phyloP scores from a whole-genome alignment of 192 early-diverging fungal genomes.

The Funneliformis mosseae region DNA sequence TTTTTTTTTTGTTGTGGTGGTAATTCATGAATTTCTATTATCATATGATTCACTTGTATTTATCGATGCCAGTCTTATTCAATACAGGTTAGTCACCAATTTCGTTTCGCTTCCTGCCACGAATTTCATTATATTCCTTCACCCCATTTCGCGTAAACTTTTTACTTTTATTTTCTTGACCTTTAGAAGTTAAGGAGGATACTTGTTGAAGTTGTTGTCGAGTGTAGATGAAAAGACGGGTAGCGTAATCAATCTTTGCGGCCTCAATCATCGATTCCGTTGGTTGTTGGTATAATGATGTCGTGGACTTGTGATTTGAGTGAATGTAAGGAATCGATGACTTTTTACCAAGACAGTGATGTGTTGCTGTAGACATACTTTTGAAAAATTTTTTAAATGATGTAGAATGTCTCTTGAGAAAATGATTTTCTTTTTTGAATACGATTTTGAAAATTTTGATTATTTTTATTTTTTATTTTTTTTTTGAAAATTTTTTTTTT shows the following conservation, averaged over 20 bases:
- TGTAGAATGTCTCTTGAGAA: no score
- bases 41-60: no score
- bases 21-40: no score
- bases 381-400: neutral
- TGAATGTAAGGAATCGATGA: neutral
- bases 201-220: neutral
- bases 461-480: no score
- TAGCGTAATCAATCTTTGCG: neutral
- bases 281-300: neutral
- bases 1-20: no score
- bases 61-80: neutral
- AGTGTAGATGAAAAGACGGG: neutral
- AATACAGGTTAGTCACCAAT: neutral
- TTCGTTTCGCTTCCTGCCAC: neutral
- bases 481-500: no score
- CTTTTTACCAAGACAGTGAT: no score
- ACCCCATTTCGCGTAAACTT: neutral
- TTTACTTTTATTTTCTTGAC: neutral
- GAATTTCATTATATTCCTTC: neutral
- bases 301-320: neutral
- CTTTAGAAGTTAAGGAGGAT: neutral
- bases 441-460: no score
- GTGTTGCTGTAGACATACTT: neutral
- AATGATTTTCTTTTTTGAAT: no score
- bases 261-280: neutral